A percentile compares a stretch with the other conserved stretches of the same genome.
These are phyloP conservation scores for Proliferodiscus dingleyae DNA, from an alignment of 2,329 filamentous ascomycete species.

Conservation along the genomic window DNA sequence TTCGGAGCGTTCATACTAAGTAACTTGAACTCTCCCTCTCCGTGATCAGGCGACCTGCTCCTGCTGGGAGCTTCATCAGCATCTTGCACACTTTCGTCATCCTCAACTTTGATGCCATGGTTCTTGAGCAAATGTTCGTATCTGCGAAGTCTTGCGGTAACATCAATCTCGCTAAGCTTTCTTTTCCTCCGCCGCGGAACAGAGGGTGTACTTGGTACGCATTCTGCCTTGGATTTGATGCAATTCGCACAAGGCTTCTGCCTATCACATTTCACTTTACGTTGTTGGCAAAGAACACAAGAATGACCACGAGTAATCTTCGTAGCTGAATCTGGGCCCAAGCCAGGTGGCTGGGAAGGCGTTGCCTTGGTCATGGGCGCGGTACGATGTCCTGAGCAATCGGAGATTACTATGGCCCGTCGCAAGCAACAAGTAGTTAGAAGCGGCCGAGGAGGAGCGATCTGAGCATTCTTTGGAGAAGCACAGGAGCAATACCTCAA, in stretches of 20 bases:
- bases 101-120: constrained; percentile 26
- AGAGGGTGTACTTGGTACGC: constrained; percentile 24
- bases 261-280: constrained; percentile 29
- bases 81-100: constrained; percentile 12
- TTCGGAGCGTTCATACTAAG: constrained; percentile 4
- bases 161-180: constrained; percentile 25
- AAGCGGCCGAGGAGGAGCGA: too few species aligned
- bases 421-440: too few species aligned
- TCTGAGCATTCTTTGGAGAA: too few species aligned
- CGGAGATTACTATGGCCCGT: neutral
- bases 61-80: constrained; percentile 3
- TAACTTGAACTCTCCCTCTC: neutral
- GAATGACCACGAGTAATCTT: constrained; percentile 24
- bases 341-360: constrained; percentile 7
- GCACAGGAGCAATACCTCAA: too few species aligned
- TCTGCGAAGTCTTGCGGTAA: constrained; percentile 20
- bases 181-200: constrained; percentile 23
- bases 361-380: constrained; percentile 37
- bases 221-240: constrained; percentile 26
- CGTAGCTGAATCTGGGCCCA: neutral
- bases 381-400: neutral
- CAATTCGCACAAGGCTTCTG: constrained; percentile 31
- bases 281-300: constrained; percentile 29
- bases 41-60: neutral
- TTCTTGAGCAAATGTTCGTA: constrained; percentile 27